Percentiles rank a stretch among this genome's conserved stretches.
Conservation (phyloP, 352 stramenopile genomes). For the Globisporangium irregulare region DNA sequence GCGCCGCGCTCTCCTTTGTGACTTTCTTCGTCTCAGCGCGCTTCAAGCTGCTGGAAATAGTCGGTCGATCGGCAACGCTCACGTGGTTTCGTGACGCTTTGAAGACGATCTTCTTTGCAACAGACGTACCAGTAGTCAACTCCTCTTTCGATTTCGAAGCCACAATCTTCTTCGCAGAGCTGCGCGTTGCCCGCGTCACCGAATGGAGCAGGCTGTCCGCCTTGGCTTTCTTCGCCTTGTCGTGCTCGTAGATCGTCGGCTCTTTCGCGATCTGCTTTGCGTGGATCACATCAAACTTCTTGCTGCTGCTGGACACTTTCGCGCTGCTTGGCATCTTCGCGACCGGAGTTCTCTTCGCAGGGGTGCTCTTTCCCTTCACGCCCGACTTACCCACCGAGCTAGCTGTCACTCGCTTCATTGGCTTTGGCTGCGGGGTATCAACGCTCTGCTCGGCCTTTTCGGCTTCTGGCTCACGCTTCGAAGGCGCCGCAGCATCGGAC, state of each 20-base stretch:
- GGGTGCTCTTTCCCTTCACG: conserved; percentile 6
- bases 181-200: conserved; percentile 13
- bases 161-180: conserved; percentile 8
- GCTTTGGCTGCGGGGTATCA: conserved; percentile 16
- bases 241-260: conserved; percentile 14
- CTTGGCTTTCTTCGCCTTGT: conserved; percentile 18
- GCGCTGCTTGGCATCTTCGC: conserved; percentile 16
- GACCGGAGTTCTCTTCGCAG: conserved; percentile 11
- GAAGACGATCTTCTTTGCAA: conserved; percentile 18
- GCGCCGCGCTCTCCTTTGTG: background rate
- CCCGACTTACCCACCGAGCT: conserved; percentile 13
- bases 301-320: conserved; percentile 15
- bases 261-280: conserved; percentile 17
- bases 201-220: conserved; percentile 1
- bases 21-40: conserved; percentile 11
- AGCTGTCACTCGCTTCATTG: conserved; percentile 3
- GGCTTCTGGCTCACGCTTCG: background rate
- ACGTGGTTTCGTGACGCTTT: conserved; percentile 11
- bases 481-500: background rate
- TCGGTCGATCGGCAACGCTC: conserved; percentile 15
- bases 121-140: background rate
- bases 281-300: conserved; percentile 18
- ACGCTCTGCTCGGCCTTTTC: background rate
- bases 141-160: conserved; percentile 8
- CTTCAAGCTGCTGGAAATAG: conserved; percentile 21